A percentile compares a stretch with the other conserved stretches of the same genome.
Conservation (phyloP, 345 rosid species). For the Salix suchowensis region DNA sequence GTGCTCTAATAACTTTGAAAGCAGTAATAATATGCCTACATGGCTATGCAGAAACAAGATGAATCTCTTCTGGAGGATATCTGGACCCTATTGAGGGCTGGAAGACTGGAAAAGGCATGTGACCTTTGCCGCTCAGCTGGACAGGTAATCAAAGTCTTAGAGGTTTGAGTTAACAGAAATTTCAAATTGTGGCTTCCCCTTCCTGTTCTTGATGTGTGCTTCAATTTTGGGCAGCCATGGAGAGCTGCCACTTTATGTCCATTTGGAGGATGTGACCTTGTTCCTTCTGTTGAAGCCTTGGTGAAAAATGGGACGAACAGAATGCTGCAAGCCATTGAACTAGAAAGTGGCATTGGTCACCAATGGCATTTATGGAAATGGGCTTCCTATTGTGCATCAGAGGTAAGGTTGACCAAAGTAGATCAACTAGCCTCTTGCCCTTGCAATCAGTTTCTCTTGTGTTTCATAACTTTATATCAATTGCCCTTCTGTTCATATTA, state of each 20-base stretch:
- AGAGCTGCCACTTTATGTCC: slow-evolving; percentile 89
- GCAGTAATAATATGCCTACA: too few relatives aligned
- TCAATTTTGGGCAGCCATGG: slow-evolving; percentile 65
- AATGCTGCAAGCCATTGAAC: slow-evolving; percentile 83
- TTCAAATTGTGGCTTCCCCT: background rate
- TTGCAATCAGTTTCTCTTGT: background rate
- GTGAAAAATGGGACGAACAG: slow-evolving; percentile 73
- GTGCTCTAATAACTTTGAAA: background rate
- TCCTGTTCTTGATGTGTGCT: background rate
- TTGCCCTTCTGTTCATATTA: background rate
- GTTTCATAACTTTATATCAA: background rate
- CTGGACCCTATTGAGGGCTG: slow-evolving; percentile 92
- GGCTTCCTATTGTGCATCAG: slow-evolving; percentile 93
- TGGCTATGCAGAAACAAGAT: slow-evolving; percentile 72
- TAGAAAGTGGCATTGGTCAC: slow-evolving; percentile 85
- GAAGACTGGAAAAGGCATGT: slow-evolving; percentile 89
- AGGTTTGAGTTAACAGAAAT: slow-evolving; percentile 2
- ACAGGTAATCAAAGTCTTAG: slow-evolving; percentile 51
- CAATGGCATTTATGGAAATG: slow-evolving; percentile 94
- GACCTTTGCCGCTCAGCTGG: slow-evolving; percentile 94
- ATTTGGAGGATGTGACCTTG: slow-evolving; percentile 74
- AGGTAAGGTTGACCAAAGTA: slow-evolving; percentile 40
- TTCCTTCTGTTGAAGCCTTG: slow-evolving; percentile 82
- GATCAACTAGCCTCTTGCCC: background rate
- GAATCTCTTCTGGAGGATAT: slow-evolving; percentile 93